Conservation (phyloP, 305 asterid species). For the Fraxinus platypoda region DNA sequence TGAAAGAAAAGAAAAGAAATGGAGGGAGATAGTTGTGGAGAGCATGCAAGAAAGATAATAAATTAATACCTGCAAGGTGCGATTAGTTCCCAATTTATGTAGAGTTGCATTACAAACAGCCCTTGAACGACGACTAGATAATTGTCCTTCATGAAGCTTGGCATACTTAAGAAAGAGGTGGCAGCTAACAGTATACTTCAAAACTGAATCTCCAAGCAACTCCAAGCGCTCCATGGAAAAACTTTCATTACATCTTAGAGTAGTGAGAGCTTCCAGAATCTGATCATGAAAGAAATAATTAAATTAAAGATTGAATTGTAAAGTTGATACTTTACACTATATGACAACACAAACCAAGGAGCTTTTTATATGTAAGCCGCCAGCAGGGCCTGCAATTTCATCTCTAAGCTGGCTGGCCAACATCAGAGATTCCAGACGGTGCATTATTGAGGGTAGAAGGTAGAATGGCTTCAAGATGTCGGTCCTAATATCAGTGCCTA, state of each 20-base stretch:
- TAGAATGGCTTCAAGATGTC: conserved; percentile 69
- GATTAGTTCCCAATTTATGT: conserved; percentile 62
- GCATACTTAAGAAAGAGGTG: conserved; percentile 78
- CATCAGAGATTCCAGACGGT: conserved; percentile 82
- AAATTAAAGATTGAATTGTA: conserved; percentile 15
- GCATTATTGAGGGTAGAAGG: conserved; percentile 94
- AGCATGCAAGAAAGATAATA: background rate
- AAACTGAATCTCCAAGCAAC: conserved; percentile 92
- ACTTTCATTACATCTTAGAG: conserved; percentile 73
- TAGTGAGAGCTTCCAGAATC: conserved; percentile 93
- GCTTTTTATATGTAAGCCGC: conserved; percentile 50
- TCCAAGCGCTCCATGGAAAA: conserved; percentile 97
- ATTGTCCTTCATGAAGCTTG: conserved; percentile 64
- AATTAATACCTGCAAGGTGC: conserved; percentile 69
- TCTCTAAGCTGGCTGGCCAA: conserved; percentile 88
- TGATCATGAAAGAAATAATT: conserved; percentile 29
- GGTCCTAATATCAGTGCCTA: conserved; percentile 55
- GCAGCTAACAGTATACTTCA: conserved; percentile 78
- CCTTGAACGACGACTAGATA: conserved; percentile 50
- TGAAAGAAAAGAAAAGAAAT: background rate
- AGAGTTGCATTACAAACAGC: conserved; percentile 66
- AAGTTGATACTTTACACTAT: conserved; percentile 3
- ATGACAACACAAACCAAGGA: conserved; percentile 55
- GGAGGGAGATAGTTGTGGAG: background rate
- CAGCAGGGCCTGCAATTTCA: conserved; percentile 52